These are phyloP conservation scores for Pseudoturritis turrita DNA, from an alignment of 345 rosid genomes.

Conservation along the genomic window DNA sequence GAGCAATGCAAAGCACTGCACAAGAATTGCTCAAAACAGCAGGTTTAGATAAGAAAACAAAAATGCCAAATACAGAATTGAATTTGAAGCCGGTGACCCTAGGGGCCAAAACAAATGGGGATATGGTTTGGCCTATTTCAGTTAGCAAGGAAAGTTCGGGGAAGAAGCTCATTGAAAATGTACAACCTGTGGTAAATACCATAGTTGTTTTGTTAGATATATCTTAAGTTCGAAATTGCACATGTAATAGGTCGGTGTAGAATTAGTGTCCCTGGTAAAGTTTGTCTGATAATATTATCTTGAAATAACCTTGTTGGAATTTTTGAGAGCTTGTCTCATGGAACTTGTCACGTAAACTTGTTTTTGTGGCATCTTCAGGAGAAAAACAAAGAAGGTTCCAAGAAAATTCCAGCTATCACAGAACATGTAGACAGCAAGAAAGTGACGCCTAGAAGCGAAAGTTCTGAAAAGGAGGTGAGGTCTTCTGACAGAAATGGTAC, in stretches of 20 bases:
- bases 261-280: background rate
- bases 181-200: slow-evolving; percentile 41
- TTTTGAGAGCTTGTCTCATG: background rate
- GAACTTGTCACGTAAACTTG: background rate
- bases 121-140: slow-evolving; percentile 34
- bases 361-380: slow-evolving; percentile 30
- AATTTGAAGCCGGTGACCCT: slow-evolving; percentile 5
- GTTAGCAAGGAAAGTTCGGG: slow-evolving; percentile 26
- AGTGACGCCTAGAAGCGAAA: slow-evolving; percentile 27
- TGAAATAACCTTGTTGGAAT: background rate
- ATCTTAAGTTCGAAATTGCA: background rate
- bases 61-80: background rate
- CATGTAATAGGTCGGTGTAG: background rate
- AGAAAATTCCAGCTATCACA: slow-evolving; percentile 27
- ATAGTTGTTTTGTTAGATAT: background rate
- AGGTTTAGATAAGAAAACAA: slow-evolving; percentile 34
- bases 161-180: slow-evolving; percentile 38
- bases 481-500: slow-evolving; percentile 21
- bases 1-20: slow-evolving; percentile 46
- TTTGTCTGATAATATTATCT: background rate
- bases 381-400: slow-evolving; percentile 29
- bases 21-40: slow-evolving; percentile 40
- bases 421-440: slow-evolving; percentile 44
- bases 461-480: slow-evolving; percentile 16
- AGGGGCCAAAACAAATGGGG: slow-evolving; percentile 24